Evolutionary conservation across 352 stramenopile species (phyloP).

Genomic region (Globisporangium cystogenes): DNA sequence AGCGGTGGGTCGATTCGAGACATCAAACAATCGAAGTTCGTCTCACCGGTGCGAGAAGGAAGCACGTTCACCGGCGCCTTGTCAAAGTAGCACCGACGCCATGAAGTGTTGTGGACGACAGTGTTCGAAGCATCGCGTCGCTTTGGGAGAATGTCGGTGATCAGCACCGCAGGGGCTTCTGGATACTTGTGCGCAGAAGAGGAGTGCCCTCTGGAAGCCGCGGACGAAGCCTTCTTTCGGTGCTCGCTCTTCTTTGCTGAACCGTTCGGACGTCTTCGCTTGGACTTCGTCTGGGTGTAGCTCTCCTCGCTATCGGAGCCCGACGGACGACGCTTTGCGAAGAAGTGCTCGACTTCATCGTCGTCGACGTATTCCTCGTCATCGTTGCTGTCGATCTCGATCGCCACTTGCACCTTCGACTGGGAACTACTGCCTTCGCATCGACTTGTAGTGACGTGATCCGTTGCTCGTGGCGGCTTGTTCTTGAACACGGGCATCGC

Average conservation of each 20-base stretch:
- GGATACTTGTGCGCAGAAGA: slow-evolving; percentile 12
- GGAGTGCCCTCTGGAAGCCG: slow-evolving; percentile 3
- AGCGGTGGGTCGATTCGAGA: slow-evolving; percentile 28
- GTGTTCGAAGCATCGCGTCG: slow-evolving; percentile 26
- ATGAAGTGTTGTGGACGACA: slow-evolving; percentile 42
- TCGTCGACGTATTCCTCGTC: slow-evolving; percentile 7
- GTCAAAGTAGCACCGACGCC: slow-evolving; percentile 37
- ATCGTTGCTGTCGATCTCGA: slow-evolving; percentile 5
- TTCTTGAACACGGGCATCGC: neutral
- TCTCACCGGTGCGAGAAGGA: slow-evolving; percentile 9
- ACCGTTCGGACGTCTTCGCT: slow-evolving; percentile 8
- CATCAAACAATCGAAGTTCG: slow-evolving; percentile 11
- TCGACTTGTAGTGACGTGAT: neutral
- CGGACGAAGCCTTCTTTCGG: slow-evolving; percentile 8
- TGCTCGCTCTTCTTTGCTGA: slow-evolving; percentile 11
- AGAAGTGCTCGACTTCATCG: neutral
- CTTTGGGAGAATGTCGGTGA: slow-evolving; percentile 25
- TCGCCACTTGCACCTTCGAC: neutral
- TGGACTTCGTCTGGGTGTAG: slow-evolving; percentile 1
- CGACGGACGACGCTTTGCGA: neutral
- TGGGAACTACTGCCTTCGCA: neutral
- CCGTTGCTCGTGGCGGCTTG: neutral
- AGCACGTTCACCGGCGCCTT: slow-evolving; percentile 28
- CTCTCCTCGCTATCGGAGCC: neutral
- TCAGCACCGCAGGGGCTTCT: slow-evolving; percentile 6